phyloP scores from a whole-genome alignment of 139 green algal genomes.

The Chlorella sp. region DNA sequence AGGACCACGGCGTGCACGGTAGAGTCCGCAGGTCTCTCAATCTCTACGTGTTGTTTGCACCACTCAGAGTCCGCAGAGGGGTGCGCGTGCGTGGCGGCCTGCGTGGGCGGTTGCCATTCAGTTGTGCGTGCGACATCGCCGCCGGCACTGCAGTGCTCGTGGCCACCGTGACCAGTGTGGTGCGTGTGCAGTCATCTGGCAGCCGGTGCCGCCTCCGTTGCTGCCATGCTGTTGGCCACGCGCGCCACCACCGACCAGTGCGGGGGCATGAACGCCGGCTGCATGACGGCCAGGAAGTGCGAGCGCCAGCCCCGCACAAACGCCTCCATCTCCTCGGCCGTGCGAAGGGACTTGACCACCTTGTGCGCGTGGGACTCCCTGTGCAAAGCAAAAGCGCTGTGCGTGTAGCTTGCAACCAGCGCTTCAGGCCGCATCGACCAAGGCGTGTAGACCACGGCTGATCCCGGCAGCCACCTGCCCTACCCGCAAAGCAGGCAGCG shows the following conservation, averaged over 20 bases:
- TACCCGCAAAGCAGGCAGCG: too few relatives aligned
- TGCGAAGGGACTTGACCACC: neutral
- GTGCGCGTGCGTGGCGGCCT: neutral
- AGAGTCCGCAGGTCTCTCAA: neutral
- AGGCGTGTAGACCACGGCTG: too few relatives aligned
- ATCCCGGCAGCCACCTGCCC: too few relatives aligned
- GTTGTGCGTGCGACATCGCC: too few relatives aligned
- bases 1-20: too few relatives aligned
- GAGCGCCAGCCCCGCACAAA: constrained; percentile 30
- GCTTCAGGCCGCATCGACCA: too few relatives aligned
- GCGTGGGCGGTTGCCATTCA: neutral
- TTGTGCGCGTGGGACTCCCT: constrained; percentile 18
- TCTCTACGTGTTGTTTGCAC: neutral
- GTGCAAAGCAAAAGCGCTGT: too few relatives aligned
- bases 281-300: constrained; percentile 32
- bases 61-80: too few relatives aligned
- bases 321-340: constrained; percentile 10
- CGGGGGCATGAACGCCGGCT: constrained; percentile 17
- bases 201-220: neutral
- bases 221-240: constrained; percentile 21
- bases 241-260: constrained; percentile 29
- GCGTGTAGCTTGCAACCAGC: too few relatives aligned
- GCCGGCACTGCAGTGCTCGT: too few relatives aligned
- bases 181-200: neutral
- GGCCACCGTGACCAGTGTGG: too few relatives aligned